Percentiles rank a stretch among this genome's conserved stretches.
These are phyloP conservation scores for Beauveria bassiana DNA, from an alignment of 2,329 filamentous ascomycete species.

Conservation along the genomic window DNA sequence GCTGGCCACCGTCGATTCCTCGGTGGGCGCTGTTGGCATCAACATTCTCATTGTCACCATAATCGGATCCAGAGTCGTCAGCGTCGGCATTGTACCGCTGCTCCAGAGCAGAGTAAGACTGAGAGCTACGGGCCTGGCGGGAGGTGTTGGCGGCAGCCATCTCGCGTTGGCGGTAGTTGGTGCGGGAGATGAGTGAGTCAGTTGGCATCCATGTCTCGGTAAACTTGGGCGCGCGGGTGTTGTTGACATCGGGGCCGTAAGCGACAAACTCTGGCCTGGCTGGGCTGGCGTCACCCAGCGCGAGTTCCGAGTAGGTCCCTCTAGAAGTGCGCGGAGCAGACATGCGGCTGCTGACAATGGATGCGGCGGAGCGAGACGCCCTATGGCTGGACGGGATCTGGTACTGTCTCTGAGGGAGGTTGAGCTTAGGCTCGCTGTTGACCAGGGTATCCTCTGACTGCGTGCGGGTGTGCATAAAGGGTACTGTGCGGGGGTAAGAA, in stretches of 20 bases:
- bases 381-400: slow-evolving; percentile 38
- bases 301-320: slow-evolving; percentile 43
- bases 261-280: slow-evolving; percentile 20
- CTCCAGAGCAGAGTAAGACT: slow-evolving; percentile 38
- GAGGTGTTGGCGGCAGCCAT: slow-evolving; percentile 29
- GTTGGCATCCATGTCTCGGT: slow-evolving; percentile 49
- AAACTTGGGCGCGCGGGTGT: slow-evolving; percentile 36
- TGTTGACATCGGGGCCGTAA: slow-evolving; percentile 18
- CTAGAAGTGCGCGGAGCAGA: slow-evolving; percentile 33
- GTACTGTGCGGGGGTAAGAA: slow-evolving; percentile 49
- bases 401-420: slow-evolving; percentile 50
- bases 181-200: slow-evolving; percentile 46
- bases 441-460: slow-evolving; percentile 51
- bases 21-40: slow-evolving; percentile 12
- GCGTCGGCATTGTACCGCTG: slow-evolving; percentile 36
- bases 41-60: slow-evolving; percentile 28
- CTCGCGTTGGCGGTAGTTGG: slow-evolving; percentile 42
- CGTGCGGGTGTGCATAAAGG: slow-evolving; percentile 72
- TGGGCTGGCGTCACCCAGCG: slow-evolving; percentile 32
- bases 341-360: slow-evolving; percentile 39
- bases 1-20: slow-evolving; percentile 21
- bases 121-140: slow-evolving; percentile 24
- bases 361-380: slow-evolving; percentile 35
- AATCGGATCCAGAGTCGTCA: slow-evolving; percentile 34
- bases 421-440: slow-evolving; percentile 45